Base-by-base conservation (phyloP, 2,329 filamentous ascomycete species). In the Aspergillus pseudotamarii region DNA sequence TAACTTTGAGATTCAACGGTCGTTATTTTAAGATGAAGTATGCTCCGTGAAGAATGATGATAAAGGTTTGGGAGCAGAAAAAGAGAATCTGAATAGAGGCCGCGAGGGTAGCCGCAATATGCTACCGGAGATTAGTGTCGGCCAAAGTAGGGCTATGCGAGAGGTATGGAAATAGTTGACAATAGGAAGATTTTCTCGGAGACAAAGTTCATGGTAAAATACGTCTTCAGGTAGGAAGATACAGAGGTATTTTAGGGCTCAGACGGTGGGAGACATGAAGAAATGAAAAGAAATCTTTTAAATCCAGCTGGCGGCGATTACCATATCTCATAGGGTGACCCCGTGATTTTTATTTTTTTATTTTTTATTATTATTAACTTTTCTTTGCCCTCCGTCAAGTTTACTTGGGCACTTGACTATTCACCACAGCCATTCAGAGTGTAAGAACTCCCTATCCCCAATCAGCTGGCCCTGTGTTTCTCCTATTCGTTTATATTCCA, bases 191-290 rank as follows among this genome's bases (percentile, higher is more conserved):
- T 32, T 51, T 59, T 58, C 54, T 68, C 63, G 51, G 65, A 68
- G 53, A 63, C 60, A 58, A 67, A 66, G 58, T 59, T 65, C 68
- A 69, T 71, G 64, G 50, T 69, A 69, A 53, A 53, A n/a, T 30
- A 34, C 53, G 41, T 30, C 32, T 45, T 34, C 51, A 43, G n/a
- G 32, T 36, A 46, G 26, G 28, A 23, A 30, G 26, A 57, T 46
- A 32, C 38, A 57, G 41, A n/a, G 30, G 30, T 50, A 32, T 32
- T 28, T 58, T 30, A 56, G 38, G 64, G 62, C 63, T 68, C 51
- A 46, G 62, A 46, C 43, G 61, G 54, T 46, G 36, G 36, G 45
- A 53, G 58, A 62, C 48, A 60, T 60, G 26, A 26, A 59, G 54
- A 63, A 59, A 61, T 64, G 45, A 64, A 57, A 58, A 50, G 36